These are phyloP conservation scores for Torrubiella hemipterigena DNA, from an alignment of 2,329 filamentous ascomycete genomes.

Conservation along the genomic window DNA sequence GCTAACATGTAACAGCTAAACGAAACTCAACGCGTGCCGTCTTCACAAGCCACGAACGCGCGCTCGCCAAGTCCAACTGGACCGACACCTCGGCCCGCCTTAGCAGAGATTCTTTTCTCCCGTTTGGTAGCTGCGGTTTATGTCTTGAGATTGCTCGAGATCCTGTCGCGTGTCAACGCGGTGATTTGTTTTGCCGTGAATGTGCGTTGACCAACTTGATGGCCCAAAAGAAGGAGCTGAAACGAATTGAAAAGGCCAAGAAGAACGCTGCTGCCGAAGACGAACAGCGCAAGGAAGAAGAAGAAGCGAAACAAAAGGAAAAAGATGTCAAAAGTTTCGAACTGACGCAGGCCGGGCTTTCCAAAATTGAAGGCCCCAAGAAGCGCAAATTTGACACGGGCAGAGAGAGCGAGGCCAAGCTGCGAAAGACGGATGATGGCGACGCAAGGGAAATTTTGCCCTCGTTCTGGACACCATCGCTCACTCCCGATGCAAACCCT, in stretches of 20 bases:
- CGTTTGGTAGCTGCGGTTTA: conserved; percentile 78
- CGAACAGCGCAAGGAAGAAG: conserved; percentile 43
- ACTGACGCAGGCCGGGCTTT: conserved; percentile 63
- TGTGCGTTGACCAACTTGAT: conserved; percentile 88
- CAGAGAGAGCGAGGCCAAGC: conserved; percentile 61
- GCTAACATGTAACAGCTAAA: conserved; percentile 41
- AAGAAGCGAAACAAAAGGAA: conserved; percentile 57
- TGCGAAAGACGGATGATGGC: conserved; percentile 56
- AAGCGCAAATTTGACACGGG: conserved; percentile 70
- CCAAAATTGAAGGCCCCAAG: conserved; percentile 16
- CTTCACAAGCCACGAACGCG: conserved; percentile 87
- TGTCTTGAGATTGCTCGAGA: conserved; percentile 73
- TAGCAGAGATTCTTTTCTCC: conserved; percentile 79
- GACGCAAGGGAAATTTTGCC: conserved; percentile 49
- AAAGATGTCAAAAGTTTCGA: conserved; percentile 75
- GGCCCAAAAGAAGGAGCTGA: conserved; percentile 83
- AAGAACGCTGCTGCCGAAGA: conserved; percentile 50
- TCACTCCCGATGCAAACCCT: conserved; percentile 48
- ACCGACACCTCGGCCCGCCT: conserved; percentile 72
- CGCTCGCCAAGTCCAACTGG: conserved; percentile 72
- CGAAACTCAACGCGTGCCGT: conserved; percentile 85
- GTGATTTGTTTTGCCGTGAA: conserved; percentile 91
- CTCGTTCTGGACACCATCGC: conserved; percentile 86
- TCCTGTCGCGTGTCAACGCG: conserved; percentile 71
- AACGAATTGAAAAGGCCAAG: conserved; percentile 57